Evolutionary conservation across 202 grass and related monocot species (phyloP), one percentile per base, ranked within the genome.

Genomic region (Elaeis oleifera): DNA sequence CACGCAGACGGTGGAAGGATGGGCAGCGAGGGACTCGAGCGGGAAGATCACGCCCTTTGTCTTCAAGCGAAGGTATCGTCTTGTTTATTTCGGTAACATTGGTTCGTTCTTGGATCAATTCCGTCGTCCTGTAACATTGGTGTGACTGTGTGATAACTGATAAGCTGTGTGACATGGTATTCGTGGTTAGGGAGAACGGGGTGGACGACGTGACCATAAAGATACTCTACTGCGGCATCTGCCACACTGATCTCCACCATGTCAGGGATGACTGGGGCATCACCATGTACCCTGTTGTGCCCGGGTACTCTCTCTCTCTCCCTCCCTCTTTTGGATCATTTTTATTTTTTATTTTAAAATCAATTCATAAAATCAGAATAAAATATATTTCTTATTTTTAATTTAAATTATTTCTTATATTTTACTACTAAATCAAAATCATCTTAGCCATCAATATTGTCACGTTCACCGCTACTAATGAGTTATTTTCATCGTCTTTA

Each of bases 211-310:
- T 97, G 50, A 79, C 65, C 0, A 89, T 97, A 56, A 97, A 86
- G 79, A 69, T 97, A 27, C 59, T 77, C 2, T 91, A 79, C 73
- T 97, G 87, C 63, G 92, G 92, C 2, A 85, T 97, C 79, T 97
- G 92, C 84, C 92, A 91, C 77, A 91, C 84, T 0, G 92, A 97
- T 77, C 74, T 97, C n/a, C 92, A 97, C 53, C 72, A 83, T 71
- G 59, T 84, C 56, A 67, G 70, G 0, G 89, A 97, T 63, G 84
- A 97, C 64, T 97, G 92, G 91, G 92, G 92, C 28, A 91, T 89
- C 74, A 86, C 87, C 65, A 84, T 79, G 78, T 97, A 86, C 71
- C 92, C 88, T 0, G 4, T 96, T 0, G 92, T 96, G 0, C 92
- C 92, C 0, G 92, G 92, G 75, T 83, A 70, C 18, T 53, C 6